A percentile compares a stretch with the other conserved stretches of the same genome.
These are phyloP conservation scores for Thamnidium elegans DNA, from an alignment of 192 early-diverging fungal genomes.

Conservation along the genomic window DNA sequence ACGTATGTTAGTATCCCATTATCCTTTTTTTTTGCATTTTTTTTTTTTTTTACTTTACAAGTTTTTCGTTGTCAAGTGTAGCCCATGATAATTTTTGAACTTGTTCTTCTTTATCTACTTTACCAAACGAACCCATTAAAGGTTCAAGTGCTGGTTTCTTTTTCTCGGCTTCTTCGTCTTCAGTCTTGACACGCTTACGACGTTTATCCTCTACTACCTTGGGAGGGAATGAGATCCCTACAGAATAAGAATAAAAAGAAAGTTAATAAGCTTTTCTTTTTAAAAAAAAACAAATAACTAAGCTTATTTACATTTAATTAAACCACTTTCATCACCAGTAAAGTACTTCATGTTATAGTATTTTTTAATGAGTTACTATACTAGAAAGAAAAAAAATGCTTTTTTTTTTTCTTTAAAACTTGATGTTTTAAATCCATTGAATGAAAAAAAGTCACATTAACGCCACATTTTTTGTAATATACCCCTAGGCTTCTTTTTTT, in stretches of 20 bases:
- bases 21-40: too few species aligned
- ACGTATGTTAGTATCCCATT: too few species aligned
- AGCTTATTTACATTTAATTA: slow-evolving; percentile 32
- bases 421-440: too few species aligned
- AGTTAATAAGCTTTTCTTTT: neutral
- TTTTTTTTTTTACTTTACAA: slow-evolving; percentile 18
- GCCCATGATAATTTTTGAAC: slow-evolving; percentile 32
- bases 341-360: slow-evolving; percentile 31
- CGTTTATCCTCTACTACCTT: slow-evolving; percentile 21
- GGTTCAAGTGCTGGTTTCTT: slow-evolving; percentile 14
- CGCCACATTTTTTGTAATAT: too few species aligned
- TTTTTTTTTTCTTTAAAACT: slow-evolving; percentile 1
- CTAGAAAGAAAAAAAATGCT: neutral
- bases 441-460: too few species aligned
- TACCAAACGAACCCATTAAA: slow-evolving; percentile 18
- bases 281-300: neutral
- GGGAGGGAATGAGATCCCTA: slow-evolving; percentile 26
- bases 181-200: slow-evolving; percentile 8
- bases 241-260: neutral
- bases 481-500: neutral
- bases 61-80: slow-evolving; percentile 13
- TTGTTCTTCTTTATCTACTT: slow-evolving; percentile 25
- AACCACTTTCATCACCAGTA: slow-evolving; percentile 41
- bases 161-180: slow-evolving; percentile 21
- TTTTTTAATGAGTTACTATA: neutral